A percentile compares a stretch with the other conserved stretches of the same genome.
These are phyloP conservation scores for Taphrina betulina DNA, from an alignment of 1,139 yeast genomes.

Conservation along the genomic window DNA sequence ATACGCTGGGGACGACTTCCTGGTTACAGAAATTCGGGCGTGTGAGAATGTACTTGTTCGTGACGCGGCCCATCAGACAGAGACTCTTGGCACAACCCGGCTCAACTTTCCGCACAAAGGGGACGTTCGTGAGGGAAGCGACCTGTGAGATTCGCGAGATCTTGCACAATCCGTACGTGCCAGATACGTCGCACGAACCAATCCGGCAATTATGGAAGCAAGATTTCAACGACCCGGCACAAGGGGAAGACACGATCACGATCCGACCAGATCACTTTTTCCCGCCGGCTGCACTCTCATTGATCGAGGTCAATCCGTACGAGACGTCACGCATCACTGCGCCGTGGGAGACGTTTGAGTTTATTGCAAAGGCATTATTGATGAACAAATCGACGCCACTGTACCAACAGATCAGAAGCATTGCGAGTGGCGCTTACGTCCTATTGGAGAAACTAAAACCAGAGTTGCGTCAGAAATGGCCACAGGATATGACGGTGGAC, in stretches of 20 bases:
- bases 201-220: background rate
- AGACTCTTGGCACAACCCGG: conserved; percentile 24
- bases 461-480: conserved; percentile 9
- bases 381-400: conserved; percentile 20
- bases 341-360: conserved; percentile 30
- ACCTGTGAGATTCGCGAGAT: conserved; percentile 21
- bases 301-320: conserved; percentile 21
- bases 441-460: conserved; percentile 11
- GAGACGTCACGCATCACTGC: conserved; percentile 20
- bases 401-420: conserved; percentile 18
- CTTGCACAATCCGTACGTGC: conserved; percentile 11
- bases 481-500: conserved; percentile 23
- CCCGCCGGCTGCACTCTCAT: conserved; percentile 13
- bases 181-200: background rate
- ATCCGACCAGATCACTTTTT: conserved; percentile 9
- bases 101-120: conserved; percentile 13
- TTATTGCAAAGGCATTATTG: conserved; percentile 6
- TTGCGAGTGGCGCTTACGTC: conserved; percentile 27
- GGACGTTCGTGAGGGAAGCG: conserved; percentile 27
- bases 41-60: conserved; percentile 22
- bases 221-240: conserved; percentile 19
- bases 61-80: conserved; percentile 12
- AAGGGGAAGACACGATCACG: background rate
- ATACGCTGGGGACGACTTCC: conserved; percentile 14
- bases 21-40: conserved; percentile 27